Conservation (phyloP, 768 basidiomycete genomes). For the Hysterangium stoloniferum region DNA sequence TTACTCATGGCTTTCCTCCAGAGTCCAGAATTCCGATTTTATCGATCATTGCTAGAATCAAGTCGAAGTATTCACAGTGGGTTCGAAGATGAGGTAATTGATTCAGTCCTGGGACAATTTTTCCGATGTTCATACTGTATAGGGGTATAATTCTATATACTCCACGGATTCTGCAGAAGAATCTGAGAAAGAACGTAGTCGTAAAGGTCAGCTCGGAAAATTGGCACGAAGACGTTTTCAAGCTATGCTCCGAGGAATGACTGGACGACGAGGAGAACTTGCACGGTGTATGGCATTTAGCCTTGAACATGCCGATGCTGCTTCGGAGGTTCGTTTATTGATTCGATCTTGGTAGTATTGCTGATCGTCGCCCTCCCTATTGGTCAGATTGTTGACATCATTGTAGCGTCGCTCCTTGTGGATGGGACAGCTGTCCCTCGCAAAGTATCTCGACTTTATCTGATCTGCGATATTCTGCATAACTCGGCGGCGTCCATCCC, state of each 20-base stretch:
- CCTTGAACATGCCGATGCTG: constrained; percentile 92
- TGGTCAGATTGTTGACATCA: constrained; percentile 88
- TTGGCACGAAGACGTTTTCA: constrained; percentile 81
- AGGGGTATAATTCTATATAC: constrained; percentile 85
- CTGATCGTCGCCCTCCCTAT: neutral
- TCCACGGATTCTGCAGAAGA: constrained; percentile 94
- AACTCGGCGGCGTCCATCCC: constrained; percentile 92
- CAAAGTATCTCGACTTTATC: constrained; percentile 89
- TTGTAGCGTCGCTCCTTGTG: constrained; percentile 80
- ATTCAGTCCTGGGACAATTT: constrained; percentile 45
- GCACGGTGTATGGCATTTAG: constrained; percentile 97
- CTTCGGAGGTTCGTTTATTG: constrained; percentile 59
- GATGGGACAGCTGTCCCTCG: constrained; percentile 95
- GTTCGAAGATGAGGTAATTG: constrained; percentile 69
- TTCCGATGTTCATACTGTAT: constrained; percentile 41
- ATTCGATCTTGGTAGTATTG: neutral
- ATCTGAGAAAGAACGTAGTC: constrained; percentile 75
- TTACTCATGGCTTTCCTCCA: constrained; percentile 22
- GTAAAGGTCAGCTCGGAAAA: constrained; percentile 71
- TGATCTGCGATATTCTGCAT: constrained; percentile 96
- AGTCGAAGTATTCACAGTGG: constrained; percentile 49
- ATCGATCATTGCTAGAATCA: constrained; percentile 59
- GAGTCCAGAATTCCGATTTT: constrained; percentile 69
- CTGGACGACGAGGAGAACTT: constrained; percentile 82
- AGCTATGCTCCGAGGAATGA: constrained; percentile 80